Evolutionary conservation across 306 rosid species (phyloP), one percentile per base, ranked within the genome.

Genomic region (Carpinus fangiana): DNA sequence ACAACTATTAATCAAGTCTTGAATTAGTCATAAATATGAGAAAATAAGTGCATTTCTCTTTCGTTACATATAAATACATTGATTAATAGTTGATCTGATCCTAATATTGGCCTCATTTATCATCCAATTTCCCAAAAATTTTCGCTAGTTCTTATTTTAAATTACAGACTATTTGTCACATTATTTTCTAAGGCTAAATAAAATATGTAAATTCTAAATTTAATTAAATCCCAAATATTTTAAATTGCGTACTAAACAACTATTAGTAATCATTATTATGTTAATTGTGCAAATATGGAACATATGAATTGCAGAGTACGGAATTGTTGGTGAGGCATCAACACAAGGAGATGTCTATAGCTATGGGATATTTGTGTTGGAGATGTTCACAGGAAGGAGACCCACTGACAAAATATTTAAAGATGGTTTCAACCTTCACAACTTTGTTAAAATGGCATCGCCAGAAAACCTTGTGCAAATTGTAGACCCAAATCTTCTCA

Each of bases 281-380:
- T n/a, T 55, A 46, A 52, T 43, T 18, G 20, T 38, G 16, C 11
- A 31, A 0, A 70, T 50, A 23, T 16, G 43, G 41, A 77, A 54
- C 13, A 16, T 7, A 51, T 75, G 59, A 72, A 21, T 72, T 52
- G 53, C 53, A 87, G 48, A 45, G 10, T 4, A 3, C 0, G 48
- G 7, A 1, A 45, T 45, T 10, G 48, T 10, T 7, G 73, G 68
- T 6, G 18, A 60, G 56, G 80, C 79, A 28, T 85, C 86, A 45
- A 59, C 0, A 10, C 21, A 6, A 5, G 87, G 86, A 20, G 88
- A 83, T 47, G 75, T 78, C 2, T 88, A 84, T 13, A 82, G 85
- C 47, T 84, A 52, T 47, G 90, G 90, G 20, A 86, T 84, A n/a
- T 82, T 88, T 53, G 61, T 88, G 46, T 5, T 78, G 53, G 78